Percentiles rank a stretch among this genome's conserved stretches.
Evolutionary conservation across 805 yeast species (phyloP).

Genomic region (Torulaspora maleeae): DNA sequence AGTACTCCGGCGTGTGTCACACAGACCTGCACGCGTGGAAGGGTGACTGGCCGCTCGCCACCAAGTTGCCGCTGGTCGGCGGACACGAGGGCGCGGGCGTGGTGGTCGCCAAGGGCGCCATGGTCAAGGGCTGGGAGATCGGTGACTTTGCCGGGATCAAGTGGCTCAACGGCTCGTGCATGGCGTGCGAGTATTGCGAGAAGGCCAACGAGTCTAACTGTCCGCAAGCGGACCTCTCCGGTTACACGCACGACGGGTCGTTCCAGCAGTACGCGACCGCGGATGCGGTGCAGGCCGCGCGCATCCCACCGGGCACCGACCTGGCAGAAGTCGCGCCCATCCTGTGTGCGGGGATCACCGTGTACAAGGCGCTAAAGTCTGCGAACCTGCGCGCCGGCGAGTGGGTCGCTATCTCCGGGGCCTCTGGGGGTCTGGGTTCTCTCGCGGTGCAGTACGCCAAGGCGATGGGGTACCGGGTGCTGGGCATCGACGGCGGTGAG

Average conservation of each 20-base stretch:
- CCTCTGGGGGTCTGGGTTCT: constrained; percentile 76
- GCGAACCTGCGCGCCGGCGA: constrained; percentile 65
- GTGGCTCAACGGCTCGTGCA: constrained; percentile 63
- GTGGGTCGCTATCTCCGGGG: constrained; percentile 75
- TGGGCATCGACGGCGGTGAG: constrained; percentile 68
- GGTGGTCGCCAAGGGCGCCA: constrained; percentile 55
- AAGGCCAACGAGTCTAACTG: constrained; percentile 58
- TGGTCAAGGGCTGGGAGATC: constrained; percentile 52
- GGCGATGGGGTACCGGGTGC: constrained; percentile 70
- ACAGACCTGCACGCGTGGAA: constrained; percentile 92
- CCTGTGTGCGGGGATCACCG: constrained; percentile 88
- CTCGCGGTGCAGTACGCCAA: constrained; percentile 69
- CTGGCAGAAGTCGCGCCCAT: constrained; percentile 75
- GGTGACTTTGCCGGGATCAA: constrained; percentile 64
- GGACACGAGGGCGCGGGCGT: constrained; percentile 71
- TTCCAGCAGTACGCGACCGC: constrained; percentile 90
- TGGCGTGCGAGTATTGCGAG: constrained; percentile 58
- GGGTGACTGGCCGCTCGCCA: constrained; percentile 84
- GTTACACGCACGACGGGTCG: constrained; percentile 85
- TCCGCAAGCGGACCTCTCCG: constrained; percentile 65
- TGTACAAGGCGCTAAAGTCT: constrained; percentile 82
- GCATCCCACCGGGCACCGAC: constrained; percentile 67
- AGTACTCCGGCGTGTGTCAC: constrained; percentile 90
- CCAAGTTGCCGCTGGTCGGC: constrained; percentile 56
- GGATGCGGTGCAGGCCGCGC: constrained; percentile 81